Evolutionary conservation across 345 rosid genomes (phyloP).

Genomic region (Salix udensis): DNA sequence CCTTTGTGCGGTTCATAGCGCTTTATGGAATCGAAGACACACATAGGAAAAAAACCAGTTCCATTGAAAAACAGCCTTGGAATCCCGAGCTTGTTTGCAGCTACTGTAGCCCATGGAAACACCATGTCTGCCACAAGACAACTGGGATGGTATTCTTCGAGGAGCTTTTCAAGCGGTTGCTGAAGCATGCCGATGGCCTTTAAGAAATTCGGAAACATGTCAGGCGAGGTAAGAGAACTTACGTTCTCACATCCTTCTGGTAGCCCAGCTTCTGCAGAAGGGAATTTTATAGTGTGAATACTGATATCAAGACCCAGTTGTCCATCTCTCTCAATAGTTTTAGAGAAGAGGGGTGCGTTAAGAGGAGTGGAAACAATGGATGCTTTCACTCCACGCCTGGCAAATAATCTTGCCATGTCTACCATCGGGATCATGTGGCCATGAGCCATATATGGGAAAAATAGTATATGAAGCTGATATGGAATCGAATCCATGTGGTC

Average conservation of each 20-base stretch:
- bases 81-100: slow-evolving; percentile 9
- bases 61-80: slow-evolving; percentile 8
- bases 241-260: not conserved
- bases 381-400: not conserved
- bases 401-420: slow-evolving; percentile 10
- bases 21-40: not conserved
- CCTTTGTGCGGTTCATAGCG: not conserved
- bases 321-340: not conserved
- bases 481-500: not conserved
- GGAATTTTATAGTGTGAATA: not conserved
- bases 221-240: not conserved
- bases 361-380: slow-evolving; percentile 4
- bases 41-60: not conserved
- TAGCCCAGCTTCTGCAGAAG: not conserved
- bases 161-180: slow-evolving; percentile 12
- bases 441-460: slow-evolving; percentile 10
- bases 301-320: not conserved
- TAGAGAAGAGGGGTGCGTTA: not conserved
- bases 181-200: slow-evolving; percentile 12
- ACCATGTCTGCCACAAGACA: slow-evolving; percentile 15
- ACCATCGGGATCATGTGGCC: slow-evolving; percentile 12
- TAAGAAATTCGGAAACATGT: not conserved
- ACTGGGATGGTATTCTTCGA: slow-evolving; percentile 5
- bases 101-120: slow-evolving; percentile 22
- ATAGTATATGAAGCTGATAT: slow-evolving; percentile 5